Evolutionary conservation across 2,329 filamentous ascomycete species (phyloP), one percentile per base, ranked within the genome.

Genomic region (Botrytis fragariae): DNA sequence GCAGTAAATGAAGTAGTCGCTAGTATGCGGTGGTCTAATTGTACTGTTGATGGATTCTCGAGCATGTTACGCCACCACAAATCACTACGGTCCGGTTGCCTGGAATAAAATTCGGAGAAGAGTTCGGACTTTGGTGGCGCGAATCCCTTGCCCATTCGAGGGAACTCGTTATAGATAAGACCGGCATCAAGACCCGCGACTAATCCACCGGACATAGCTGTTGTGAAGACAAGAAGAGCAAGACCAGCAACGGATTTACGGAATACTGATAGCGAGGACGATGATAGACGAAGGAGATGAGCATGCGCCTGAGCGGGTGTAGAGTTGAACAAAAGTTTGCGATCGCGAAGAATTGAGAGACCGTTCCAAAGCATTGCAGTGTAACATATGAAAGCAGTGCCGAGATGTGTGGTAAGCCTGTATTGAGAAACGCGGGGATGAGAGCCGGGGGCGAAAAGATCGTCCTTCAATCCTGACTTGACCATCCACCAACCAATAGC

Each of bases 401-500:
- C 94, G 18, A 99, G 87, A 82, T 99, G 96, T 14, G 95, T 89
- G 6, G 95, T 92, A 72, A 99, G 87, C 69, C 96, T 90, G 84
- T 99, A 99, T 84, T 99, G 96, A 75, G 92, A 95, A 68, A 99
- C 96, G 74, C 96, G 90, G 0, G 96, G 96, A 82, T 97, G 94
- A 73, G 91, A 92, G 20, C 95, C 96, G 3, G 93, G 92, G 32
- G 93, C 93, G 81, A 99, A 98, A 42, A 99, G 88, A 82, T 99
- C 96, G 81, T 98, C 96, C 82, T 95, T 97, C 75, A 99, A 86
- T 2, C 96, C 96, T 18, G 93, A 97, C 83, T 97, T 97, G 78
- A 99, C 96, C 96, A 99, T 99, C 94, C 96, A 99, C 96, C 96
- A 99, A 72, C 96, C 96, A 76, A 99, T 91, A 79, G 96, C 89